Percentiles rank a stretch among this genome's conserved stretches.
These are phyloP conservation scores for Suillus plorans DNA, from an alignment of 768 basidiomycete genomes.

Conservation along the genomic window DNA sequence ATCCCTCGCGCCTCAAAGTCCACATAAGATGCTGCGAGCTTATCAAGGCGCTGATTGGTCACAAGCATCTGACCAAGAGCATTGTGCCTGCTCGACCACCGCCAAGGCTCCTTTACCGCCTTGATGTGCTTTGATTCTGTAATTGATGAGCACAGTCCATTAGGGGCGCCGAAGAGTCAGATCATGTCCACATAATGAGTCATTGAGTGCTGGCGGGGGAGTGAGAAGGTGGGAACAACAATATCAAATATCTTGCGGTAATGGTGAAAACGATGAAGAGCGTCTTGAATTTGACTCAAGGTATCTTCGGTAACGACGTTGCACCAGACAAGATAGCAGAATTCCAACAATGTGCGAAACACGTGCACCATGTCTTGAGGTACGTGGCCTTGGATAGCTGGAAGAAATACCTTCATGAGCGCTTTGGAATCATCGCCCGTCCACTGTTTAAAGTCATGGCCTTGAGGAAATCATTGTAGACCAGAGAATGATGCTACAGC, in stretches of 20 bases:
- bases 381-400: not conserved
- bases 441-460: not conserved
- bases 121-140: not conserved
- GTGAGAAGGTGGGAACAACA: not conserved
- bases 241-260: not conserved
- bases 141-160: not conserved
- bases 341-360: not conserved
- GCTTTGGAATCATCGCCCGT: not conserved
- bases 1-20: constrained; percentile 6
- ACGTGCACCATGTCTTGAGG: not conserved
- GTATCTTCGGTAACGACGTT: not conserved
- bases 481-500: no score
- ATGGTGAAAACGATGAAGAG: not conserved
- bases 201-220: not conserved
- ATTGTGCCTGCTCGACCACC: not conserved
- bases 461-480: not conserved
- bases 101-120: not conserved
- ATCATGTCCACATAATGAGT: not conserved
- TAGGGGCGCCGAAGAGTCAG: not conserved
- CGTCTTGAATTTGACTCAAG: not conserved
- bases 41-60: not conserved
- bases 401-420: not conserved
- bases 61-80: not conserved
- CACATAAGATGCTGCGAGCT: not conserved
- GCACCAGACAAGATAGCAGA: not conserved